Conservation (phyloP, 805 yeast species). For the Lipomyces yamadae region DNA sequence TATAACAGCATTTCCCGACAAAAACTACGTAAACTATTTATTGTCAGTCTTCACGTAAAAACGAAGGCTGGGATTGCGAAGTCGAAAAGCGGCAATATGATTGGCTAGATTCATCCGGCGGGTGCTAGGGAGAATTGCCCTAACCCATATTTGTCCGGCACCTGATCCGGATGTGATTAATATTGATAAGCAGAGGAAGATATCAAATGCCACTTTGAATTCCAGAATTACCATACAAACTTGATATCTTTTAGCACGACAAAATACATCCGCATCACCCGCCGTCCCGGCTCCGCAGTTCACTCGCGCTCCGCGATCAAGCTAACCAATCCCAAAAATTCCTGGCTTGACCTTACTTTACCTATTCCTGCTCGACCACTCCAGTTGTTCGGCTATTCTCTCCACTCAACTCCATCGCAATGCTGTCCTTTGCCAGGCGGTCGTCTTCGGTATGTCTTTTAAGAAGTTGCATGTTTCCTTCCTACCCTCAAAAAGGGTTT, state of each 20-base stretch:
- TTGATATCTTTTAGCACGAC: neutral
- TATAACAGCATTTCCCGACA: too few relatives aligned
- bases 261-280: neutral
- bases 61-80: too few relatives aligned
- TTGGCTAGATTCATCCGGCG: constrained; percentile 17
- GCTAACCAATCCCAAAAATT: constrained; percentile 12
- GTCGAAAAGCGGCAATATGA: constrained; percentile 7
- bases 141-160: neutral
- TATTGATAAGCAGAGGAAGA: neutral
- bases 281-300: neutral
- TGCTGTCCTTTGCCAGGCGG: constrained; percentile 30
- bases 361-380: neutral
- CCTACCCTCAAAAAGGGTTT: neutral
- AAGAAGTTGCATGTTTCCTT: neutral
- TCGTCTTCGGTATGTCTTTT: constrained; percentile 22
- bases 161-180: neutral
- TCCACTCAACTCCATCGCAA: neutral
- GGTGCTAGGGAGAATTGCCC: neutral
- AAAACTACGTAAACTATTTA: too few relatives aligned
- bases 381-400: constrained; percentile 1
- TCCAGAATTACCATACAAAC: neutral
- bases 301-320: constrained; percentile 8
- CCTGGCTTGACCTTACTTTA: constrained; percentile 4
- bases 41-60: too few relatives aligned
- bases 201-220: neutral